Base-by-base conservation (phyloP, 371 early-diverging fungal genomes). In the Mortierella sp. region DNA sequence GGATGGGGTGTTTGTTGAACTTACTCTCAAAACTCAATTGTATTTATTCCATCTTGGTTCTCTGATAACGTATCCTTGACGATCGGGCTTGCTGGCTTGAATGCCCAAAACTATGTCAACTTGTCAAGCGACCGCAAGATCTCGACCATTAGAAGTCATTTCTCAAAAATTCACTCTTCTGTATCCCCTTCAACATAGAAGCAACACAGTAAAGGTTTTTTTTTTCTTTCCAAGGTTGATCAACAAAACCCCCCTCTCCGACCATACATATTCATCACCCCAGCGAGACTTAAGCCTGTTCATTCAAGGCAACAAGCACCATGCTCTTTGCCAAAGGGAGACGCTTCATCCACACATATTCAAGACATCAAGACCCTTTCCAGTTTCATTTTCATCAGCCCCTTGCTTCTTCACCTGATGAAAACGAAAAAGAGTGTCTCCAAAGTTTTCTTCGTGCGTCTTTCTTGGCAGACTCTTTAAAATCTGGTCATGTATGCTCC, bases 281-380 rank as follows among this genome's bases (percentile, higher is more conserved):
- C 74, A 93, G 93, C 44, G 93, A 90, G 70, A 96, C 85, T 73
- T 93, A 94, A 81, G 96, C 92, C 45, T 92, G 88, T 6, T 88
- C 77, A 45, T 91, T 90, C 16, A 97, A 85, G 0, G 80, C 73
- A n/a, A 88, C 77, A 7, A 91, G n/a, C n/a, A n/a, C n/a, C 90
- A 38, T 91, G 91, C 70, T 77, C 80, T 42, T 88, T 81, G 54
- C n/a, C n/a, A n/a, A n/a, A 92, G 80, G 1, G 93, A 92, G 81
- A n/a, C n/a, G n/a, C n/a, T 94, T 92, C 75, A 95, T 90, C 96
- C 96, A 96, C 13, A 91, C n/a, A n/a, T n/a, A n/a, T n/a, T n/a
- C n/a, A n/a, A 84, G 73, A 92, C 92, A 38, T 89, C 89, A 72
- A 93, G 87, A 1, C 90, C 81, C 10, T 79, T 72, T 52, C 88